phyloP scores from a whole-genome alignment of 2,329 filamentous ascomycete genomes.

The Beauveria scarabaeidicola region DNA sequence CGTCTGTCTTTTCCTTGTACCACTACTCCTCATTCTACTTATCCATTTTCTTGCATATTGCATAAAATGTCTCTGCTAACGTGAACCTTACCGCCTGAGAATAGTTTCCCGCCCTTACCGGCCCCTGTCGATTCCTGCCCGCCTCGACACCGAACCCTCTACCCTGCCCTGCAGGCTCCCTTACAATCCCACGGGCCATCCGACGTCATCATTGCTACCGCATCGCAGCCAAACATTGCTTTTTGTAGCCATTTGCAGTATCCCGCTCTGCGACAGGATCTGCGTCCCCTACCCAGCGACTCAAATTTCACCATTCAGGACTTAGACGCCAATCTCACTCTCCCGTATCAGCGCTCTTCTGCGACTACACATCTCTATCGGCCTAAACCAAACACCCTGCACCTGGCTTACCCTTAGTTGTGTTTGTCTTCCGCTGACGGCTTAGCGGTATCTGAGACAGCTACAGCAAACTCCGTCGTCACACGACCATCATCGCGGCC shows the following conservation, averaged over 20 bases:
- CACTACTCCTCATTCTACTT: background rate
- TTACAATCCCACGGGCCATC: constrained; percentile 2
- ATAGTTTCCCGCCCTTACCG: constrained; percentile 6
- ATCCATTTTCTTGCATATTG: constrained; percentile 4
- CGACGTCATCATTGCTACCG: constrained; percentile 10
- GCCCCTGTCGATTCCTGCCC: constrained; percentile 8
- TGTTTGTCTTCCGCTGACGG: constrained; percentile 15
- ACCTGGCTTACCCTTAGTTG: constrained; percentile 2
- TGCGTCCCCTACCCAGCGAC: background rate
- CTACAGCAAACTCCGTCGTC: constrained; percentile 13
- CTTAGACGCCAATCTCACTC: background rate
- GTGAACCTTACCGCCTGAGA: background rate
- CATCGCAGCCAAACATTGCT: constrained; percentile 3
- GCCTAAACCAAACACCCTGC: constrained; percentile 8
- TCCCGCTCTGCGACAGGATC: constrained; percentile 3
- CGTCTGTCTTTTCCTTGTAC: background rate
- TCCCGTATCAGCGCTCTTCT: background rate
- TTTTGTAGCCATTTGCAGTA: background rate
- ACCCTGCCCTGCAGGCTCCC: constrained; percentile 4
- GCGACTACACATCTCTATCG: background rate
- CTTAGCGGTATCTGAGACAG: constrained; percentile 23
- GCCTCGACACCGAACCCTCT: constrained; percentile 5
- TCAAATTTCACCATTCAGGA: constrained; percentile 1
- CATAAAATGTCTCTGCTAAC: constrained; percentile 7
- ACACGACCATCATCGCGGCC: constrained; percentile 15